Percentiles rank a stretch among this genome's conserved stretches.
These are phyloP conservation scores for Deakozyma indianensis DNA, from an alignment of 805 yeast species.

Conservation along the genomic window DNA sequence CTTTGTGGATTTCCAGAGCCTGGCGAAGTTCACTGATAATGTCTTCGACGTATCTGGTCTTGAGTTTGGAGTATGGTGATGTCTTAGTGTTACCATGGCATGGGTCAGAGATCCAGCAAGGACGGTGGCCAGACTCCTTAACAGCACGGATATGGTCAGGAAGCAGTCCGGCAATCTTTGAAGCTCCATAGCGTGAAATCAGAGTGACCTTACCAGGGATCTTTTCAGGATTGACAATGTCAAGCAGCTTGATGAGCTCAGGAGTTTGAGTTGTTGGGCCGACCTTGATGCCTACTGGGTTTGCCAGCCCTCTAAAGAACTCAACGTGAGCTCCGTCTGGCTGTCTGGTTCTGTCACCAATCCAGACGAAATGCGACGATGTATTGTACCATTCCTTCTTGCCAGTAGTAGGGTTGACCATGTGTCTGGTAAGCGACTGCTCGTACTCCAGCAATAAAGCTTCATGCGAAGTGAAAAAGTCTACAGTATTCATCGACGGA, in stretches of 20 bases:
- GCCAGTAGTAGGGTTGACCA: constrained; percentile 12
- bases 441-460: constrained; percentile 28
- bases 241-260: constrained; percentile 24
- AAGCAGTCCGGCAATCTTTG: constrained; percentile 20
- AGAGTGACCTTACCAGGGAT: constrained; percentile 27
- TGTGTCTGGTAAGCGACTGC: constrained; percentile 24
- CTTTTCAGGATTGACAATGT: constrained; percentile 25
- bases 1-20: constrained; percentile 24
- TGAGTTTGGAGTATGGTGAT: constrained; percentile 23
- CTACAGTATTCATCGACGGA: constrained; percentile 19
- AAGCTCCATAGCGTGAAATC: constrained; percentile 28
- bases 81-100: constrained; percentile 31
- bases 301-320: constrained; percentile 27
- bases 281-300: constrained; percentile 30
- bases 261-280: constrained; percentile 27
- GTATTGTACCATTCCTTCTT: constrained; percentile 23
- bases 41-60: constrained; percentile 29
- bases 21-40: constrained; percentile 24
- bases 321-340: constrained; percentile 32
- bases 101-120: constrained; percentile 31
- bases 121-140: constrained; percentile 22
- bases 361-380: constrained; percentile 30
- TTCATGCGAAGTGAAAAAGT: constrained; percentile 28
- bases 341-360: constrained; percentile 31
- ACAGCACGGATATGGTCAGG: constrained; percentile 28